Evolutionary conservation across 345 rosid genomes (phyloP), one percentile per base, ranked within the genome.

Genomic region (Eucalyptus sp.): DNA sequence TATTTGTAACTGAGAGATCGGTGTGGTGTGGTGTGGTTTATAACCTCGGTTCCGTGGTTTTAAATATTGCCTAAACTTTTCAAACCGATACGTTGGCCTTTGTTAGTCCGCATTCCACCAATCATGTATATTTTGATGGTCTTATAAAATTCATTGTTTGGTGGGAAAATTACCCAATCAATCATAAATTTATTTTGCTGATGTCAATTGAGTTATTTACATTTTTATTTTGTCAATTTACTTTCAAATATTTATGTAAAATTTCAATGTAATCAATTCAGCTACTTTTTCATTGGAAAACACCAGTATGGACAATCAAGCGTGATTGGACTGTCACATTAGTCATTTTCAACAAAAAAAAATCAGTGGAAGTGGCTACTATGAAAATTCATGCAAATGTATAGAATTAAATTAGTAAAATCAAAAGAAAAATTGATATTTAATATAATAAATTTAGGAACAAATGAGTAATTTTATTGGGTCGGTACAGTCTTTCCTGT

Each of bases 221-320:
- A 10, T 33, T 71, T 33, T 22, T 8, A 16, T 31, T 33, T 68
- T 71, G 1, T 18, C 4, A 37, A 71, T 71, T 37, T 71, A 71
- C 0, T 37, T 24, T 2, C 18, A 71, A 37, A 71, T 0, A 0
- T 71, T 71, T 37, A 41, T 2, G 1, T 12, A 1, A 8, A 71
- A 71, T 37, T 71, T 2, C 2, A 37, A 2, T 10, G 1, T 37
- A 71, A 2, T 20, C 0, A 4, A 43, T 43, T 6, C 44, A 43
- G 44, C 8, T 43, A 43, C 44, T 7, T 43, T 43, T 43, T 43
- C 44, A 7, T 43, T 43, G 44, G 44, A 43, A 43, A 43, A 18
- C 4, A 22, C 0, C 1, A 0, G 10, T 0, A 5, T 20, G 27
- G 83, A 71, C 6, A 2, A 2, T 11, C 6, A 0, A 8, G 5